Conservation (phyloP, 129 eudicot species). For the Pulicaria dysenterica region DNA sequence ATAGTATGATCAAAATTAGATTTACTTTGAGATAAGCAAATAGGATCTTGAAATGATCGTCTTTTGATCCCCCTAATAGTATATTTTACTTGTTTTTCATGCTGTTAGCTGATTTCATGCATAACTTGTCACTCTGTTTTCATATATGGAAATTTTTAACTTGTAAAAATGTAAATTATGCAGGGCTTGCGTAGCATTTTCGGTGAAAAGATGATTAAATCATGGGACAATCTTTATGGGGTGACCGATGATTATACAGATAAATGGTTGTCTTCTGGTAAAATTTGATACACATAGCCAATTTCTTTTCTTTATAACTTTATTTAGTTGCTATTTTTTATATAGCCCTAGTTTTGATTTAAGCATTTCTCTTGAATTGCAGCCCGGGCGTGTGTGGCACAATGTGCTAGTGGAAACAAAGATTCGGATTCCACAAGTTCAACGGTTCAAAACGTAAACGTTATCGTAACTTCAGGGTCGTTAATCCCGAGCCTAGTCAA, state of each 20-base stretch:
- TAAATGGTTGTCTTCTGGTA: slow-evolving; percentile 94
- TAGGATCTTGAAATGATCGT: background rate
- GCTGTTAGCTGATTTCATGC: slow-evolving; percentile 1
- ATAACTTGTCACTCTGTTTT: background rate
- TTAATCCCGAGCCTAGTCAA: slow-evolving; percentile 92
- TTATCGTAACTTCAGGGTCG: slow-evolving; percentile 90
- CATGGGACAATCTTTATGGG: slow-evolving; percentile 72
- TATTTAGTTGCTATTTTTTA: background rate
- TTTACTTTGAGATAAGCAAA: too few relatives aligned
- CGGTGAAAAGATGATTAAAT: slow-evolving; percentile 57
- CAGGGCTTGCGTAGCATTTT: slow-evolving; percentile 79
- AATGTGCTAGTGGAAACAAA: slow-evolving; percentile 58
- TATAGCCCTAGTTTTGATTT: slow-evolving; percentile 11
- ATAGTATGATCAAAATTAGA: too few relatives aligned
- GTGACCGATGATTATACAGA: slow-evolving; percentile 76
- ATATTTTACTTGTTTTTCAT: slow-evolving; percentile 16
- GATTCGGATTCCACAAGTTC: slow-evolving; percentile 32
- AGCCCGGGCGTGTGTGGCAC: slow-evolving; percentile 80
- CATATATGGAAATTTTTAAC: background rate
- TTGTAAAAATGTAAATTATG: slow-evolving; percentile 18
- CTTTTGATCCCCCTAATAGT: background rate
- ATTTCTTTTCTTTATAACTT: background rate
- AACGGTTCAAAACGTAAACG: slow-evolving; percentile 52
- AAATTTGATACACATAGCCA: background rate
- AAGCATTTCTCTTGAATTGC: slow-evolving; percentile 32